A percentile compares a stretch with the other conserved stretches of the same genome.
Evolutionary conservation across 331 rosid genomes (phyloP).

Genomic region (Cydonia oblonga): DNA sequence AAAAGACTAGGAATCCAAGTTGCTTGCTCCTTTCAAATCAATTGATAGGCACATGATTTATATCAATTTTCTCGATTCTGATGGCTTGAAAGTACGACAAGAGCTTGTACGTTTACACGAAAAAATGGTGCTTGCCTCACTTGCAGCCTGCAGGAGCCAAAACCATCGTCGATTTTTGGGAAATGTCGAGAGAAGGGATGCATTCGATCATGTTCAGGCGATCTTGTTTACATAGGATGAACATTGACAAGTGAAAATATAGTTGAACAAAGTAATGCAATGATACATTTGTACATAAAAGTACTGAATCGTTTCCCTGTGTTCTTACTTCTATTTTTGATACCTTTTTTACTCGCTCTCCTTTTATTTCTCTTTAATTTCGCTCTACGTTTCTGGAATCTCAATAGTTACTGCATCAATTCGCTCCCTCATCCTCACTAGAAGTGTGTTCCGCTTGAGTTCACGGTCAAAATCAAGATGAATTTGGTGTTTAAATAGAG

Average conservation of each 20-base stretch:
- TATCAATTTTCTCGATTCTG: not conserved
- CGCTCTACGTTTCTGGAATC: no score
- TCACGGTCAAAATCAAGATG: not conserved
- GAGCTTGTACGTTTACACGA: not conserved
- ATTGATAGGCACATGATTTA: not conserved
- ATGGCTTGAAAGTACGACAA: not conserved
- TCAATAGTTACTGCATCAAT: not conserved
- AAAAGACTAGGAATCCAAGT: constrained; percentile 35
- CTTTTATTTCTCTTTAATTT: no score
- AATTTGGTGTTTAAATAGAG: not conserved
- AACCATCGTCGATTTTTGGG: not conserved
- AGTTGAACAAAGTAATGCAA: not conserved
- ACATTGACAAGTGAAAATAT: not conserved
- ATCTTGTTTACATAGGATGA: not conserved
- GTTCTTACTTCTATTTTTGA: no score
- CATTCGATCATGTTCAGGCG: not conserved
- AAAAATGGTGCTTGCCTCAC: not conserved
- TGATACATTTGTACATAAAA: not conserved
- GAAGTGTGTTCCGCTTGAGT: not conserved
- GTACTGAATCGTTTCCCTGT: not conserved
- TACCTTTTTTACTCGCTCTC: no score
- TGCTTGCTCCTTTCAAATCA: not conserved
- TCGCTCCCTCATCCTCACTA: not conserved
- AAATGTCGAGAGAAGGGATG: not conserved
- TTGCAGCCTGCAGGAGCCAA: not conserved